Percentiles rank a stretch among this genome's conserved stretches.
These are phyloP conservation scores for Penicillium malachiteum DNA, from an alignment of 495 filamentous ascomycete species.

Conservation along the genomic window DNA sequence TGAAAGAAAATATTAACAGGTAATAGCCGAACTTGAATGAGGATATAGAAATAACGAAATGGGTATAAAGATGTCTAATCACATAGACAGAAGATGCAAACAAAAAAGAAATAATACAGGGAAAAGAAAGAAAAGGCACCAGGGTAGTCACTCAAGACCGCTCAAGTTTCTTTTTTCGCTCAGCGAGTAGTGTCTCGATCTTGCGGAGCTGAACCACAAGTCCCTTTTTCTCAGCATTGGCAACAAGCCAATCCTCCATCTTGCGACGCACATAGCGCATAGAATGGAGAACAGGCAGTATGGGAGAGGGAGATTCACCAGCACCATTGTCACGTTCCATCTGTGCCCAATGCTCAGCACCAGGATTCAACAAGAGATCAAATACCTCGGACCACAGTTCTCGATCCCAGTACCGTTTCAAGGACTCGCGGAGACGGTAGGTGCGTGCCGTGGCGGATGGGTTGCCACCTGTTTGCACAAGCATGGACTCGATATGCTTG, in stretches of 20 bases:
- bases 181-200: slow-evolving; percentile 66
- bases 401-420: slow-evolving; percentile 95
- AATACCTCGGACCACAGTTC: slow-evolving; percentile 86
- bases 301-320: background rate
- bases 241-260: slow-evolving; percentile 86
- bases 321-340: slow-evolving; percentile 37
- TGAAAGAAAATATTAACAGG: background rate
- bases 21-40: background rate
- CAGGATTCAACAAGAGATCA: slow-evolving; percentile 83
- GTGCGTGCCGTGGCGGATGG: slow-evolving; percentile 34
- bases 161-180: slow-evolving; percentile 60
- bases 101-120: background rate
- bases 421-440: slow-evolving; percentile 67
- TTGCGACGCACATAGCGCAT: slow-evolving; percentile 64
- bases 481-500: slow-evolving; percentile 83
- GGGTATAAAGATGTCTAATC: background rate
- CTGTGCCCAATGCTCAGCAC: slow-evolving; percentile 44
- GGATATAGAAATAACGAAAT: background rate
- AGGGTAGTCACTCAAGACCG: slow-evolving; percentile 8
- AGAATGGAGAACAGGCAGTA: slow-evolving; percentile 58
- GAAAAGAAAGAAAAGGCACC: background rate
- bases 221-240: slow-evolving; percentile 75
- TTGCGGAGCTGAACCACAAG: slow-evolving; percentile 56
- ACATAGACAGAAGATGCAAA: background rate
- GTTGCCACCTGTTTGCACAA: slow-evolving; percentile 37